Percentiles rank a stretch among this genome's conserved stretches.
These are phyloP conservation scores for Melastoma malabathricum DNA, from an alignment of 345 rosid species.

Conservation along the genomic window DNA sequence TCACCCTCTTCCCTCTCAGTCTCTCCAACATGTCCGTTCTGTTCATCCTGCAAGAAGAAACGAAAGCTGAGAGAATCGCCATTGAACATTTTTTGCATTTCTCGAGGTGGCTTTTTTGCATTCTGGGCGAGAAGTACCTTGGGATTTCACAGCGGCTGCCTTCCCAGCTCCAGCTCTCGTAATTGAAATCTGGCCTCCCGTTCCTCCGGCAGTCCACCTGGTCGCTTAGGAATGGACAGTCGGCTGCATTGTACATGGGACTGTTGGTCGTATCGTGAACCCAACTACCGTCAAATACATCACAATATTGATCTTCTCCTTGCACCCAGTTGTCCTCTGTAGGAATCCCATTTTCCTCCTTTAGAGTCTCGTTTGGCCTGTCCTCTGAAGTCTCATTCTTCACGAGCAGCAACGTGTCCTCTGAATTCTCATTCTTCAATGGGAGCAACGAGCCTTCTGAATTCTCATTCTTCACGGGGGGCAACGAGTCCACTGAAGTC, in stretches of 20 bases:
- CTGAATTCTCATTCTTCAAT: too few relatives aligned
- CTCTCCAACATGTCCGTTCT: constrained; percentile 32
- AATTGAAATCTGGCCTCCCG: constrained; percentile 32
- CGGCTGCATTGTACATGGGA: constrained; percentile 15
- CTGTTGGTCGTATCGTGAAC: constrained; percentile 20
- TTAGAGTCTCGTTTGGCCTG: too few relatives aligned
- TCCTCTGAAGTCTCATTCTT: too few relatives aligned
- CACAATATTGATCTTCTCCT: constrained; percentile 8
- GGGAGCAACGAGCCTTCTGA: too few relatives aligned
- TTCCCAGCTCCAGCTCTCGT: constrained; percentile 50
- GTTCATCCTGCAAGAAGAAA: constrained; percentile 24
- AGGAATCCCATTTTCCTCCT: too few relatives aligned
- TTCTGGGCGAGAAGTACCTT: constrained; percentile 8
- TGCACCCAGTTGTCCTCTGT: too few relatives aligned
- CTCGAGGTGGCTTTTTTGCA: too few relatives aligned
- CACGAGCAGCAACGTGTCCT: too few relatives aligned
- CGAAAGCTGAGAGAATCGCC: too few relatives aligned
- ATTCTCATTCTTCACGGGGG: too few relatives aligned
- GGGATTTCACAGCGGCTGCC: constrained; percentile 30
- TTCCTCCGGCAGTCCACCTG: constrained; percentile 36
- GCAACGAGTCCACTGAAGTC: too few relatives aligned
- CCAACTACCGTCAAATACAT: constrained; percentile 43
- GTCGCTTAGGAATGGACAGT: constrained; percentile 36
- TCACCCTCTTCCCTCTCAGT: constrained; percentile 36
- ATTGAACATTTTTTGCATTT: too few relatives aligned